Conservation (phyloP, 2,329 filamentous ascomycete genomes). For the Talaromyces piceae region DNA sequence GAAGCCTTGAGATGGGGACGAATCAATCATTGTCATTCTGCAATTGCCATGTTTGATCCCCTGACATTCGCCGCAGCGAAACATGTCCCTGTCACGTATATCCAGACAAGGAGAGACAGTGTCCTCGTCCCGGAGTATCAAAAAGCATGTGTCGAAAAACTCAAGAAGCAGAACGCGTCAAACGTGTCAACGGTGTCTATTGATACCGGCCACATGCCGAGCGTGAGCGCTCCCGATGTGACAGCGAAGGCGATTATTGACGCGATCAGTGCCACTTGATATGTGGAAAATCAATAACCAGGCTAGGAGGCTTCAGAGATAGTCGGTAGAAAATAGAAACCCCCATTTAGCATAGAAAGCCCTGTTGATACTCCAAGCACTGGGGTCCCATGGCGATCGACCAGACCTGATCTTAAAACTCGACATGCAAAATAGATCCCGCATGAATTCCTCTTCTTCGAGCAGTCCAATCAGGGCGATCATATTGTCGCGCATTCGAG, state of each 20-base stretch:
- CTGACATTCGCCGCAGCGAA: conserved; percentile 27
- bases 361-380: conserved; percentile 27
- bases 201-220: conserved; percentile 23
- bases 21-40: conserved; percentile 21
- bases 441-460: conserved; percentile 29
- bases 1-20: conserved; percentile 11
- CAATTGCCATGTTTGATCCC: conserved; percentile 20
- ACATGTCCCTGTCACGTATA: conserved; percentile 26
- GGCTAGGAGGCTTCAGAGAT: background rate
- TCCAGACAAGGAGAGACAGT: conserved; percentile 24
- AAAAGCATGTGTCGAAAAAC: conserved; percentile 21
- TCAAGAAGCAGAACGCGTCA: conserved; percentile 24
- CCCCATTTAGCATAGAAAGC: conserved; percentile 32
- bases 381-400: conserved; percentile 24
- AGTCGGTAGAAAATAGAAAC: conserved; percentile 17
- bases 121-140: conserved; percentile 22
- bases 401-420: conserved; percentile 27
- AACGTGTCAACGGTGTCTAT: conserved; percentile 28
- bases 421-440: conserved; percentile 25
- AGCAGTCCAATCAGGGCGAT: conserved; percentile 22
- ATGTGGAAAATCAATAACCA: background rate
- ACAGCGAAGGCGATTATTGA: conserved; percentile 13
- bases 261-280: background rate
- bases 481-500: conserved; percentile 29
- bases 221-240: conserved; percentile 16